A percentile compares a stretch with the other conserved stretches of the same genome.
Conservation (phyloP, 805 yeast species). For the Jamesozyma rosinii region DNA sequence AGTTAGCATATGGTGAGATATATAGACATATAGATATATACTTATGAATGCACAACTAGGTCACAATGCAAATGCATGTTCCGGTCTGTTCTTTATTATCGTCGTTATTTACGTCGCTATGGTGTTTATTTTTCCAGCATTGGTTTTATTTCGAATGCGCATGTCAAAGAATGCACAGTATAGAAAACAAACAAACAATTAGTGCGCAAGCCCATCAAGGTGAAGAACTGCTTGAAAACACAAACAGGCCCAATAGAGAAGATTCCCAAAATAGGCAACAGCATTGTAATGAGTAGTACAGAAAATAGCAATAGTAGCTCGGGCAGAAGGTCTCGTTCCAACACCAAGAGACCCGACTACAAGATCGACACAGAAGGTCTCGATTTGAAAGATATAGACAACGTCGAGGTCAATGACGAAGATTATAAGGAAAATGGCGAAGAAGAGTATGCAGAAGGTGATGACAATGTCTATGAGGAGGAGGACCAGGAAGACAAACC, state of each 20-base stretch:
- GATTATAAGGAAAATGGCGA: slow-evolving; percentile 15
- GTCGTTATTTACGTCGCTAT: neutral
- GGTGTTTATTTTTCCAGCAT: too few species aligned
- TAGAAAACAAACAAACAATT: too few species aligned
- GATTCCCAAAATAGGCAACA: neutral
- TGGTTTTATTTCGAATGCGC: too few species aligned
- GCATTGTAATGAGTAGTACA: neutral
- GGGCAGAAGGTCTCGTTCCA: slow-evolving; percentile 15
- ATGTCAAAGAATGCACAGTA: too few species aligned
- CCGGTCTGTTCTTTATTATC: neutral
- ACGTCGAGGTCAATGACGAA: slow-evolving; percentile 22
- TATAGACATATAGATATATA: neutral
- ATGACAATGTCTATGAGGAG: slow-evolving; percentile 13
- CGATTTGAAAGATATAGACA: slow-evolving; percentile 21
- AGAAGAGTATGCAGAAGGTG: slow-evolving; percentile 7
- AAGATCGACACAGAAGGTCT: slow-evolving; percentile 26
- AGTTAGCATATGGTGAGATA: neutral
- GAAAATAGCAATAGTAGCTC: neutral
- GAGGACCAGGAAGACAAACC: slow-evolving; percentile 17
- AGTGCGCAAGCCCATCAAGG: neutral
- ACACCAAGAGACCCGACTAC: slow-evolving; percentile 19
- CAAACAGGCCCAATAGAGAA: neutral
- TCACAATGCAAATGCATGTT: neutral
- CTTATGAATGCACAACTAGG: neutral
- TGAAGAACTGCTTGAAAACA: neutral